Evolutionary conservation across 176 grass and related monocot species (phyloP), one percentile per base, ranked within the genome.

Genomic region (Eleusine coracana): DNA sequence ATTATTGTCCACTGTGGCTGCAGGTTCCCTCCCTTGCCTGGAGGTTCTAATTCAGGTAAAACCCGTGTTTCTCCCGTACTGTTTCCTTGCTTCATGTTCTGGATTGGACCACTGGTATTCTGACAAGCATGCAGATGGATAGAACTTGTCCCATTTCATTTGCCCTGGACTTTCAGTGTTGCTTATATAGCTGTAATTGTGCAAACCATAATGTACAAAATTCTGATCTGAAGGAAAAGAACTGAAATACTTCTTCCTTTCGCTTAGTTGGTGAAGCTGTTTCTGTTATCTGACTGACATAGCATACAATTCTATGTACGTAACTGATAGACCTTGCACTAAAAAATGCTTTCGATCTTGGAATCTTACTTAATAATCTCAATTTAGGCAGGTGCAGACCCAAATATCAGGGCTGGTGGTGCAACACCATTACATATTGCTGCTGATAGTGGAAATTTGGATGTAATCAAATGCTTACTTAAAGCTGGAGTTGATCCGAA

Each of bases 351-450:
- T 71, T 56, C 36, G 74, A 2, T 49, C 28, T 38, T 13, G 12
- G 41, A 65, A 74, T 61, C 44, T 83, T 65, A 79, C 55, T 9
- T 20, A 83, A 73, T 70, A 70, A 21, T 62, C 13, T 82, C 38
- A 78, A 72, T 27, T 21, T 71, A 98, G 96, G 93, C 89, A 71
- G 92, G 96, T 88, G 93, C 96, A 82, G 82, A 93, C 77, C 90
- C 89, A 82, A 98, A 98, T 87, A 80, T 92, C 38, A 88, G 44
- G 51, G 93, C 93, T 72, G 90, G 93, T 90, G 96, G 96, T 82
- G 93, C 96, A 82, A 95, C 89, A 77, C 91, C 93, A 37, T 90
- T 98, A 40, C 96, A 93, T 87, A 90, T 98, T 64, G 96, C 91
- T 78, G 92, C 92, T 74, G 91, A 98, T 73, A 84, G 73, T 80